phyloP scores from a whole-genome alignment of 192 early-diverging fungal genomes.

The Glomus cerebriforme region DNA sequence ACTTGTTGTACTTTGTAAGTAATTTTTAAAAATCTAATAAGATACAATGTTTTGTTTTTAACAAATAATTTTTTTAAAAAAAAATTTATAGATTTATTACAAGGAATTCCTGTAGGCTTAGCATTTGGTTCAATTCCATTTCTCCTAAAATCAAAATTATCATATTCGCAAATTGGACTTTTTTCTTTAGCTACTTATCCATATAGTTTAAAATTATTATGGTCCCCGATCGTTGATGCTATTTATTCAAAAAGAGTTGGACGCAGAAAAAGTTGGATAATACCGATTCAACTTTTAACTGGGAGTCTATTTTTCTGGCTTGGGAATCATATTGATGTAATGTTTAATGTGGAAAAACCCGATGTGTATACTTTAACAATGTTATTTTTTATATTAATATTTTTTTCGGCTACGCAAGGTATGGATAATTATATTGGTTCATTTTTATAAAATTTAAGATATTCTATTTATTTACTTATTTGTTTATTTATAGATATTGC shows the following conservation, averaged over 20 bases:
- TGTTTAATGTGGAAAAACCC: slow-evolving; percentile 53
- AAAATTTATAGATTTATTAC: slow-evolving; percentile 68
- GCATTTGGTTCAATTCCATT: slow-evolving; percentile 92
- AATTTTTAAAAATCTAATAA: background rate
- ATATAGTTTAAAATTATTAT: slow-evolving; percentile 96
- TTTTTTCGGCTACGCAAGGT: slow-evolving; percentile 95
- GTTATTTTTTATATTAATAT: slow-evolving; percentile 82
- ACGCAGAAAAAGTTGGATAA: slow-evolving; percentile 95
- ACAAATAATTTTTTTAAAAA: background rate
- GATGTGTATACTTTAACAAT: slow-evolving; percentile 71
- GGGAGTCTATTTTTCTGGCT: slow-evolving; percentile 81
- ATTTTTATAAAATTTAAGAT: background rate
- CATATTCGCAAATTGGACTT: slow-evolving; percentile 89
- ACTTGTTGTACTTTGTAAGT: slow-evolving; percentile 59
- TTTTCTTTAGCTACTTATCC: slow-evolving; percentile 96
- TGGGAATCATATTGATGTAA: slow-evolving; percentile 73
- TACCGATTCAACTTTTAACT: slow-evolving; percentile 93
- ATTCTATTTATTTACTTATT: slow-evolving; percentile 12
- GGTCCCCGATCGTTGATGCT: slow-evolving; percentile 97
- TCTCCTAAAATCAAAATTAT: slow-evolving; percentile 90
- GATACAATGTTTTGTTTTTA: background rate
- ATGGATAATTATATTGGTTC: slow-evolving; percentile 57
- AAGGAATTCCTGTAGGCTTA: slow-evolving; percentile 93
- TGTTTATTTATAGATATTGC: slow-evolving; percentile 53
- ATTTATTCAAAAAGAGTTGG: slow-evolving; percentile 81